A percentile compares a stretch with the other conserved stretches of the same genome.
phyloP scores from a whole-genome alignment of 108 stramenopile species.

The Cyclotella choctawhatcheeana region DNA sequence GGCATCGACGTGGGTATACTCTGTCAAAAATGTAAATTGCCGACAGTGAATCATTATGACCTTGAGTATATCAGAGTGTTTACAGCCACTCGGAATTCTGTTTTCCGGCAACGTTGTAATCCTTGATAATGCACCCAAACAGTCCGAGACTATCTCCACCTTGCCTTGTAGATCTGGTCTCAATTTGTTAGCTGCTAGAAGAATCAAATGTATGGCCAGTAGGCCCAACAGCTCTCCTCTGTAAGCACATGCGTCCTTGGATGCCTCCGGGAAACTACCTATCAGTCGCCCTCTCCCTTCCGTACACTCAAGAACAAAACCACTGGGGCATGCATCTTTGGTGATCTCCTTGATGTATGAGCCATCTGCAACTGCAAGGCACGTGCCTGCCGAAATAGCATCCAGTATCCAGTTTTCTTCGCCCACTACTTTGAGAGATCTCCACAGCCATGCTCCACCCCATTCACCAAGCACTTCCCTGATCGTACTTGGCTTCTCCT shows the following conservation, averaged over 20 bases:
- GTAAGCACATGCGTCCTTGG: neutral
- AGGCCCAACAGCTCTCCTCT: constrained; percentile 20
- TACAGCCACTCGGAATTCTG: constrained; percentile 13
- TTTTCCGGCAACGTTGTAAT: neutral
- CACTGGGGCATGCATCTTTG: neutral
- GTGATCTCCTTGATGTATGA: constrained; percentile 4
- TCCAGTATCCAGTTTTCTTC: neutral
- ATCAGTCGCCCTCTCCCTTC: neutral
- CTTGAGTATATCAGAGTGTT: constrained; percentile 14
- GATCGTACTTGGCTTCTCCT: neutral
- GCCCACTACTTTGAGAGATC: neutral
- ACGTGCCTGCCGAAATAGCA: neutral
- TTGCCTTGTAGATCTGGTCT: neutral
- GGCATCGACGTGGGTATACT: constrained; percentile 14
- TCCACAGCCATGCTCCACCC: neutral
- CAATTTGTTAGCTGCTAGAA: constrained; percentile 2
- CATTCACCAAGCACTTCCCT: neutral
- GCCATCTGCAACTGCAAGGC: constrained; percentile 9
- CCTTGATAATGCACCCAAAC: constrained; percentile 10
- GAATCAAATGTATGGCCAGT: constrained; percentile 11
- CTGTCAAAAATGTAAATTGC: constrained; percentile 2
- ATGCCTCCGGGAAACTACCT: neutral
- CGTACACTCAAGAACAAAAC: neutral
- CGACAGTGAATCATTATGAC: constrained; percentile 24
- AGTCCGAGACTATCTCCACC: constrained; percentile 28